Conservation (phyloP, 352 stramenopile genomes). For the Phytophthora nicotianae region DNA sequence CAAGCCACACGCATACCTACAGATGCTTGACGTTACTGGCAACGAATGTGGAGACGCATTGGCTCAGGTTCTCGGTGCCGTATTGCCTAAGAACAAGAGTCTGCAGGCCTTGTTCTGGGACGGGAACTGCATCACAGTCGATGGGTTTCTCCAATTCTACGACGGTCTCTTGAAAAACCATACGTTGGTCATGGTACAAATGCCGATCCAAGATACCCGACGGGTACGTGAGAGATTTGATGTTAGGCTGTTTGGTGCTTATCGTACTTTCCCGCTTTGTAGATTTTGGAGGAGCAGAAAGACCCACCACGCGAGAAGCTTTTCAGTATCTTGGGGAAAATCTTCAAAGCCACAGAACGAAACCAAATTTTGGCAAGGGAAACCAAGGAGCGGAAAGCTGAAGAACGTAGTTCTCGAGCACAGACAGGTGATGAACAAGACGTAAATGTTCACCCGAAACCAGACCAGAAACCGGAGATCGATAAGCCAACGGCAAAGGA, state of each 20-base stretch:
- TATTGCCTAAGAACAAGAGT: conserved; percentile 60
- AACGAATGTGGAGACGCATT: conserved; percentile 77
- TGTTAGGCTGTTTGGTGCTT: neutral
- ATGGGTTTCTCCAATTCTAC: conserved; percentile 72
- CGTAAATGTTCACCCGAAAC: conserved; percentile 13
- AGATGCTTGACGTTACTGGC: conserved; percentile 75
- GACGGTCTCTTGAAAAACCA: conserved; percentile 61
- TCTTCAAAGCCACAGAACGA: conserved; percentile 73
- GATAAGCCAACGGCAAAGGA: neutral
- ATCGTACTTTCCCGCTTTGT: conserved; percentile 1
- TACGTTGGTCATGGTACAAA: conserved; percentile 71
- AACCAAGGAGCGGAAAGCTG: conserved; percentile 24
- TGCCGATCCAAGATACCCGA: conserved; percentile 81
- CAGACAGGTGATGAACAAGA: neutral
- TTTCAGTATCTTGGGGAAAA: conserved; percentile 73
- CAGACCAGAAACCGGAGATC: conserved; percentile 1
- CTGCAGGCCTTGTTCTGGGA: conserved; percentile 81
- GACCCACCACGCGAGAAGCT: conserved; percentile 70
- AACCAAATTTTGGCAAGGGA: conserved; percentile 50
- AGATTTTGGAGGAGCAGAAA: conserved; percentile 78
- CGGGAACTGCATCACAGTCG: conserved; percentile 73
- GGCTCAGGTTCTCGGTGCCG: conserved; percentile 43
- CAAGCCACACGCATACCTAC: conserved; percentile 44
- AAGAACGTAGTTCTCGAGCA: conserved; percentile 6
- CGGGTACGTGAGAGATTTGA: conserved; percentile 36